phyloP scores from a whole-genome alignment of 352 stramenopile species.

The Plasmopara halstedii region DNA sequence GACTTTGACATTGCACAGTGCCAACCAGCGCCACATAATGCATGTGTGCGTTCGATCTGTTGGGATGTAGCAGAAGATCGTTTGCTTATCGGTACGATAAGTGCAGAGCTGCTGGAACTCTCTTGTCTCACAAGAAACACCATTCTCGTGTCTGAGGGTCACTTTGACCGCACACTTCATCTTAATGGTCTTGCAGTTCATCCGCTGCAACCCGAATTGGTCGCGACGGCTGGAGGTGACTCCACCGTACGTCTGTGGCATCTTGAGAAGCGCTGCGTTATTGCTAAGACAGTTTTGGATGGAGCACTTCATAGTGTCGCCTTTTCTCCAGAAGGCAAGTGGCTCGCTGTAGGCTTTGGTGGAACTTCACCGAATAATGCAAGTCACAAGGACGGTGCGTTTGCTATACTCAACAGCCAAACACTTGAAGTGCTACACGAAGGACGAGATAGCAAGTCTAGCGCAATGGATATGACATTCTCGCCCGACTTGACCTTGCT shows the following conservation, averaged over 20 bases:
- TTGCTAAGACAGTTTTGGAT: constrained; percentile 54
- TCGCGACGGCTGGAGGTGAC: constrained; percentile 65
- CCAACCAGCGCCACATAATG: constrained; percentile 41
- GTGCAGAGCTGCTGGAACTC: constrained; percentile 59
- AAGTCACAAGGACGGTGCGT: constrained; percentile 36
- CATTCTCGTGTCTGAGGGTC: constrained; percentile 59
- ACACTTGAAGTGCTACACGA: constrained; percentile 83
- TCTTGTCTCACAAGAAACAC: constrained; percentile 51
- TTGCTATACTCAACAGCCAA: constrained; percentile 50
- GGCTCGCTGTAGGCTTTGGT: constrained; percentile 58
- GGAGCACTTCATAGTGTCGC: constrained; percentile 43
- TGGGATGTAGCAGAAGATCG: constrained; percentile 68
- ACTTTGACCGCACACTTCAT: constrained; percentile 36
- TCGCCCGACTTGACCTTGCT: constrained; percentile 82
- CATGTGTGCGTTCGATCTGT: constrained; percentile 43
- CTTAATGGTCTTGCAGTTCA: constrained; percentile 47
- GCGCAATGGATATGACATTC: constrained; percentile 77
- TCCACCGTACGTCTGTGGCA: constrained; percentile 67
- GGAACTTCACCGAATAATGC: constrained; percentile 12
- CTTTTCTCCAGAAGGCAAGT: constrained; percentile 64
- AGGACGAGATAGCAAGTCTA: constrained; percentile 82
- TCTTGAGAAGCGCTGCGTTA: constrained; percentile 36
- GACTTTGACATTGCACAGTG: constrained; percentile 53
- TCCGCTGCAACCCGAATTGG: constrained; percentile 36
- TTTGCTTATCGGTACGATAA: constrained; percentile 59